Evolutionary conservation across 805 yeast species (phyloP).

Genomic region (Candida bentonensis): DNA sequence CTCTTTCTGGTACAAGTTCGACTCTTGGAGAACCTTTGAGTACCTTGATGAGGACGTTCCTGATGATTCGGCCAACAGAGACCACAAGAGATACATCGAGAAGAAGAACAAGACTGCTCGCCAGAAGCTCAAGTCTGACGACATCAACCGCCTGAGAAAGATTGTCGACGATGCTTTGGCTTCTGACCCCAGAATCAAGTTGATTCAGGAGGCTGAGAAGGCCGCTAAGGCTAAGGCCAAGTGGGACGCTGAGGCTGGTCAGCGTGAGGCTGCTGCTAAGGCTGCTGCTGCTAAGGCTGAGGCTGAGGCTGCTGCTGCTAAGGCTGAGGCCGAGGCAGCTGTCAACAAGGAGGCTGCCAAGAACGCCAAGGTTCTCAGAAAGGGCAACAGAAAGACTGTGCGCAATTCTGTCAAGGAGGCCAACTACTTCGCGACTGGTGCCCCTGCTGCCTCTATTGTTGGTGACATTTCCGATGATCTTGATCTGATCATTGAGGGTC

Average conservation of each 20-base stretch:
- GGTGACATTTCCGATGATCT: slow-evolving; percentile 47
- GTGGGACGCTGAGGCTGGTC: slow-evolving; percentile 97
- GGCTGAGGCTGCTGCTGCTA: slow-evolving; percentile 66
- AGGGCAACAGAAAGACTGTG: slow-evolving; percentile 87
- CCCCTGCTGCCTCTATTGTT: slow-evolving; percentile 47
- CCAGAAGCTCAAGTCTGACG: slow-evolving; percentile 95
- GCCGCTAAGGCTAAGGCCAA: slow-evolving; percentile 86
- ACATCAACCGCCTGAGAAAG: slow-evolving; percentile 76
- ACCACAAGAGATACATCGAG: slow-evolving; percentile 96
- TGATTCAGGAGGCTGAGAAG: slow-evolving; percentile 88
- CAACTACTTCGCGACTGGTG: slow-evolving; percentile 66
- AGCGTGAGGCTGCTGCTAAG: slow-evolving; percentile 90
- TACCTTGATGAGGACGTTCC: slow-evolving; percentile 98
- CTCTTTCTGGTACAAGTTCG: slow-evolving; percentile 84
- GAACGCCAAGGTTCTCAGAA: slow-evolving; percentile 76
- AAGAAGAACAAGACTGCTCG: slow-evolving; percentile 94
- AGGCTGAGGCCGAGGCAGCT: slow-evolving; percentile 61
- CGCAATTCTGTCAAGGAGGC: slow-evolving; percentile 74
- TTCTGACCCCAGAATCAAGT: slow-evolving; percentile 90
- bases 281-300: slow-evolving; percentile 78
- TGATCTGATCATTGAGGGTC: slow-evolving; percentile 60
- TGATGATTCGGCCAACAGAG: slow-evolving; percentile 97
- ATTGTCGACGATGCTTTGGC: slow-evolving; percentile 75
- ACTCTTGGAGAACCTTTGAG: slow-evolving; percentile 97
- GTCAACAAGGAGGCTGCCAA: slow-evolving; percentile 87